Conservation (phyloP, 768 basidiomycete species). For the Xerocomellus chrysenteron region DNA sequence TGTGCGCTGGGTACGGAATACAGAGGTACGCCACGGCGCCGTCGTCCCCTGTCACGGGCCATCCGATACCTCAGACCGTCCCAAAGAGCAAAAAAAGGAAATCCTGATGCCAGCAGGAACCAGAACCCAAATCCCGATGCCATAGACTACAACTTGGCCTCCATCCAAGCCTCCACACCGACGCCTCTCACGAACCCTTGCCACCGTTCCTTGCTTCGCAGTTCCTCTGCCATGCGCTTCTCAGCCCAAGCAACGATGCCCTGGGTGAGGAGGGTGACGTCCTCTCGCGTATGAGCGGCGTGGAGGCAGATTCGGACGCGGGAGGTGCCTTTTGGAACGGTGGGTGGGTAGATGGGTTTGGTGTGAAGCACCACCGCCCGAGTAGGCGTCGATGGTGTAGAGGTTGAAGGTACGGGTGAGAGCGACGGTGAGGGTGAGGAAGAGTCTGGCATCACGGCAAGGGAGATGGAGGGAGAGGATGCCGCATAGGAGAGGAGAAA, state of each 20-base stretch:
- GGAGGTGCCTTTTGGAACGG: conserved; percentile 83
- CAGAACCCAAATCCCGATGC: too few relatives aligned
- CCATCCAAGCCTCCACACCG: conserved; percentile 30
- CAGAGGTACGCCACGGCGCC: not conserved
- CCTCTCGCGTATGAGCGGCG: conserved; percentile 63
- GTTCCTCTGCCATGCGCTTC: conserved; percentile 9
- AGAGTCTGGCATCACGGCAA: not conserved
- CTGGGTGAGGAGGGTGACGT: conserved; percentile 57
- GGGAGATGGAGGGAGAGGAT: not conserved
- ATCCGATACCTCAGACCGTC: not conserved
- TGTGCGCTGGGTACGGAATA: too few relatives aligned
- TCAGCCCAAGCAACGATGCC: conserved; percentile 45
- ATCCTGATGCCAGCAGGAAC: too few relatives aligned
- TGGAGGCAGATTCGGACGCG: conserved; percentile 89
- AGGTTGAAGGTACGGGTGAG: not conserved
- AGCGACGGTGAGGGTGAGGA: not conserved
- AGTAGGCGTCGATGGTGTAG: not conserved
- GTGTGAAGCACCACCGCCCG: conserved; percentile 53
- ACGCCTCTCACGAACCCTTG: conserved; percentile 8
- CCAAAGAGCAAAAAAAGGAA: not conserved
- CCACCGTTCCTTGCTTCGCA: conserved; percentile 6
- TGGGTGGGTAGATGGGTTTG: conserved; percentile 81
- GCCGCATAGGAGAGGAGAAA: conserved; percentile 43
- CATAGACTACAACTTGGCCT: conserved; percentile 21
- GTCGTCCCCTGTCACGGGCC: not conserved